phyloP scores from a whole-genome alignment of 2,329 filamentous ascomycete genomes.

The Talaromyces sp. region DNA sequence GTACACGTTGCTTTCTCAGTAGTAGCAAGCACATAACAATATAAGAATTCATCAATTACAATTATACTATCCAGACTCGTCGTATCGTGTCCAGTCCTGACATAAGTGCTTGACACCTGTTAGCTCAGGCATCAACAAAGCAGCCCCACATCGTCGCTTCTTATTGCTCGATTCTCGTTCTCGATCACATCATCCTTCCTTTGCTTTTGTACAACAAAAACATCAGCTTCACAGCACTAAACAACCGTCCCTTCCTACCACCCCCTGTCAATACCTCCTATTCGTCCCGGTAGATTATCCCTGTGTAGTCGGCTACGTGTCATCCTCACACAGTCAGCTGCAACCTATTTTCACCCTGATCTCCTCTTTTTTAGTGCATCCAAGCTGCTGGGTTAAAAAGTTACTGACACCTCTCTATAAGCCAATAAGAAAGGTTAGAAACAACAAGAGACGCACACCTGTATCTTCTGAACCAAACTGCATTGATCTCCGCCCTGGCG shows the following conservation, averaged over 20 bases:
- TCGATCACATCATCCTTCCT: conserved; percentile 3
- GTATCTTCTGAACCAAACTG: neutral
- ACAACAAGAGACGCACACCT: neutral
- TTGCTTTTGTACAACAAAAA: neutral
- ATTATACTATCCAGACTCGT: neutral
- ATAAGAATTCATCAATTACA: neutral
- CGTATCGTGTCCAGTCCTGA: neutral
- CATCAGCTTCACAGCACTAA: neutral
- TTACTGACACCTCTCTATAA: neutral
- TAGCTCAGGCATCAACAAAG: neutral
- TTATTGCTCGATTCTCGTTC: neutral
- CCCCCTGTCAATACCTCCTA: neutral
- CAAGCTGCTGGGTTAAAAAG: neutral
- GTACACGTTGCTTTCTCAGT: neutral
- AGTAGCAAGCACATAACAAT: neutral
- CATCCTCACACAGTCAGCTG: neutral
- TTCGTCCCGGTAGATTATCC: neutral
- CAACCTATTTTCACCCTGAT: neutral
- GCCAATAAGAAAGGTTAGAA: neutral
- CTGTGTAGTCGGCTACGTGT: neutral
- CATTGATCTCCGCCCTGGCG: neutral
- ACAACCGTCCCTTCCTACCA: neutral
- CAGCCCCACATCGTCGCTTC: neutral
- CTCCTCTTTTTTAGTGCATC: neutral
- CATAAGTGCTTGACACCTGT: neutral